A percentile compares a stretch with the other conserved stretches of the same genome.
These are phyloP conservation scores for Aquilaria malaccensis DNA, from an alignment of 345 rosid genomes.

Conservation along the genomic window DNA sequence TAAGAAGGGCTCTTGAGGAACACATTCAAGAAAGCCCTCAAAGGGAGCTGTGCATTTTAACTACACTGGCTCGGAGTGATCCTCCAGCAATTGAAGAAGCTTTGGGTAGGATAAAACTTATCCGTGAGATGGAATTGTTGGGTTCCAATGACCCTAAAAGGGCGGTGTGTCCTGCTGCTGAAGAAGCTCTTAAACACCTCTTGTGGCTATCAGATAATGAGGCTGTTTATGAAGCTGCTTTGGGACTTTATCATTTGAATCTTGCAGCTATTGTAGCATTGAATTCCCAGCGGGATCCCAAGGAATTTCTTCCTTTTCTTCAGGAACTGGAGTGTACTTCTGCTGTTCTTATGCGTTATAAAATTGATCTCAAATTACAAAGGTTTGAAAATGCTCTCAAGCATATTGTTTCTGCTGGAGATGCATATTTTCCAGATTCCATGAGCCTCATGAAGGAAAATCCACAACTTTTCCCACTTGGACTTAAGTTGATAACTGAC, in stretches of 20 bases:
- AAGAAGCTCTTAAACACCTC: slow-evolving; percentile 92
- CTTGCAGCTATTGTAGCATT: slow-evolving; percentile 98
- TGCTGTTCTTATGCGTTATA: slow-evolving; percentile 63
- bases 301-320: slow-evolving; percentile 96
- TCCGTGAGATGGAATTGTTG: slow-evolving; percentile 80
- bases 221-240: slow-evolving; percentile 88
- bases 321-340: slow-evolving; percentile 76
- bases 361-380: slow-evolving; percentile 68
- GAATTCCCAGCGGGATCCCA: slow-evolving; percentile 92
- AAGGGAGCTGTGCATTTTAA: slow-evolving; percentile 91
- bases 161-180: slow-evolving; percentile 70
- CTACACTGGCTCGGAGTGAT: slow-evolving; percentile 86
- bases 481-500: slow-evolving; percentile 67
- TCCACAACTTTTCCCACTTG: slow-evolving; percentile 77
- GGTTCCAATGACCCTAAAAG: slow-evolving; percentile 50
- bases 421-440: slow-evolving; percentile 54
- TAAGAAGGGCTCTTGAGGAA: slow-evolving; percentile 79
- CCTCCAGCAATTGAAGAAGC: slow-evolving; percentile 92
- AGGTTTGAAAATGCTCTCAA: slow-evolving; percentile 86
- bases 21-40: slow-evolving; percentile 74
- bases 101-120: slow-evolving; percentile 73
- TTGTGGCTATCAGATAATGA: slow-evolving; percentile 93
- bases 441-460: slow-evolving; percentile 70
- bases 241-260: slow-evolving; percentile 92
- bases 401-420: slow-evolving; percentile 80